Base-by-base conservation (phyloP, 139 green algal genomes). In the Microglena sp. region DNA sequence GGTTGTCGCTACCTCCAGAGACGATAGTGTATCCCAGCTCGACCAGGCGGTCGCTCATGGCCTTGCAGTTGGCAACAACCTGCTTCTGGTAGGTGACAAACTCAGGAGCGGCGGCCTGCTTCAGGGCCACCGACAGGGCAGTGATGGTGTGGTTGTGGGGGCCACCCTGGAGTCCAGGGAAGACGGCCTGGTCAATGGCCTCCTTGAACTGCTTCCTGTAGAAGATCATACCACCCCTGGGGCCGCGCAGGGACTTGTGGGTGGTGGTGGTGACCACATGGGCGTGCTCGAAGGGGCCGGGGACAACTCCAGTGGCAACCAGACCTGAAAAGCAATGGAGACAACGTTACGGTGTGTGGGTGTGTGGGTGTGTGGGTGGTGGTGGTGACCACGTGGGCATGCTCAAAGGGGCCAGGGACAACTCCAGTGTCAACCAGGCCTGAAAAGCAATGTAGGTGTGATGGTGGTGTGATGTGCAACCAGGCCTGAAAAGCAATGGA, bases 181-280 rank as follows among this genome's bases (percentile, higher is more conserved):
- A 98, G 11, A 98, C 92, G 3, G 92, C 85, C 50, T 86, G 77
- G 79, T 98, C 93, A 73, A 98, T 95, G 46, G 75, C 56, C 21
- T 82, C 80, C 75, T 88, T 89, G 61, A 92, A 64, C 43, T 92
- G 80, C 56, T 78, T 85, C 64, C 86, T 70, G 82, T 90, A 95
- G 78, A 98, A 98, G 72, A 98, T 95, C 88, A 98, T 96, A 60
- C 87, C 90, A 85, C 91, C 91, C 27, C 92, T 79, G 0, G 92
- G 92, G 15, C 92, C 92, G 22, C 92, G 71, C 63, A 98, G 84
- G 32, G 82, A 92, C 84, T 98, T 98, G 85, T 98, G 92, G 5
- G 92, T 98, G 65, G 92, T 98, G 62, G 92, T 97, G 56, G 92
- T 97, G 24, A 98, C 92, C 33, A 99, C 81, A 77, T 99, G 88